Evolutionary conservation across 2,329 filamentous ascomycete genomes (phyloP), one percentile per base, ranked within the genome.

Genomic region (Trichoderma citrinoviride): DNA sequence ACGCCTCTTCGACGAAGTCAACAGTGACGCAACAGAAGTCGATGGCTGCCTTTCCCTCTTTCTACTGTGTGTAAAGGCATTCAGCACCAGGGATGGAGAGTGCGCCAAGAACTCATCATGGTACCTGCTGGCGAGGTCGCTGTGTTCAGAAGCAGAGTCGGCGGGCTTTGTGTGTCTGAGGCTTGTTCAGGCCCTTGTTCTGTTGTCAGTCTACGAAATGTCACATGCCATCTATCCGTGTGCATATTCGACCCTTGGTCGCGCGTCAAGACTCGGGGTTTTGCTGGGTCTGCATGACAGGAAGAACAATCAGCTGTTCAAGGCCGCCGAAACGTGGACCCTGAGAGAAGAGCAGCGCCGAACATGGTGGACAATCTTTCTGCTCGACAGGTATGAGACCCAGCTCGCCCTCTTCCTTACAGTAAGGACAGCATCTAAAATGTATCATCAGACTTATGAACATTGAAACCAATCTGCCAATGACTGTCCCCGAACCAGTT

Each of bases 291-390:
- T 61, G 7, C 46, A 61, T 3, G 58, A 61, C 8, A 21, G 58
- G 15, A 61, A 61, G 47, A 61, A 61, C 37, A 62, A 62, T 27
- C 25, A 54, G 17, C 19, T 62, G 15, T 62, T 62, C 10, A 62
- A 62, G 27, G 15, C 49, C 1, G 60, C 60, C 3, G 60, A 62
- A 14, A 62, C 60, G 7, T 62, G 60, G 60, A 62, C 60, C 1
- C 49, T 62, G 53, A 49, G 60, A 12, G 60, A 62, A 27, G 60
- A 62, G 27, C 60, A 62, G 27, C 60, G 60, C 49, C 41, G 60
- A 25, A 62, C 60, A 25, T 62, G 49, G 49, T 62, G 60, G 60
- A 27, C 33, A 12, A 54, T 62, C 23, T 62, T 53, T 29, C 3
- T 62, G 40, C 49, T 62, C 2, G 60, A 62, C 19, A 62, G 60